Evolutionary conservation across 345 rosid genomes (phyloP), one percentile per base, ranked within the genome.

Genomic region (Moringa oleifera): DNA sequence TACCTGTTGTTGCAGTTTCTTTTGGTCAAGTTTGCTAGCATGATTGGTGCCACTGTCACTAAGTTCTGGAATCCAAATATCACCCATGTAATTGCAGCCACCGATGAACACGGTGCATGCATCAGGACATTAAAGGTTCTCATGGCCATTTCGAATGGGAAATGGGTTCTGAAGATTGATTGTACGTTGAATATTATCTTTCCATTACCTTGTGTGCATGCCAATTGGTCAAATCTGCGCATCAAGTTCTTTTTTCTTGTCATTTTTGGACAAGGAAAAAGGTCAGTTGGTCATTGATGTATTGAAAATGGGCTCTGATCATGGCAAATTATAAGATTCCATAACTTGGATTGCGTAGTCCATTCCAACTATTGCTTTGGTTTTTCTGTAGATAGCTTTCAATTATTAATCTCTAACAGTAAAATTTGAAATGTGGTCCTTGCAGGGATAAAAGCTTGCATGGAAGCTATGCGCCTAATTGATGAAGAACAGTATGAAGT

Each of bases 31-130:
- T 79, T 92, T 73, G 90, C 89, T 18, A 69, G 37, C 58, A 76
- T 56, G 67, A 60, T 79, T 56, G 85, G 82, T 54, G 95, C 74
- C 51, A 69, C 77, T 50, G 87, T 92, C 28, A 70, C 83, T 52
- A 89, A 83, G 68, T 80, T 73, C 75, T 92, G 96, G 96, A 77
- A 51, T 56, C 82, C 98, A 65, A 75, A 71, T 67, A 92, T 87
- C 33, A 87, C 98, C 25, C 98, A 92, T 70, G 88, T 89, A 51
- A 85, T 92, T 74, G 95, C 96, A 56, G 78, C 93, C 25, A 81
- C 88, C 50, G 80, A 82, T 65, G 77, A 61, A 18, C 61, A 76
- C 17, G 93, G 97, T 66, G 95, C 95, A 19, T 89, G 91, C 78
- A 80, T 79, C 52, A 76, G 96, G 76, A 89, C 98, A 9, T 57